A percentile compares a stretch with the other conserved stretches of the same genome.
Evolutionary conservation across 148 eudicot genomes (phyloP).

Genomic region (Vaccinium vitisidaea): DNA sequence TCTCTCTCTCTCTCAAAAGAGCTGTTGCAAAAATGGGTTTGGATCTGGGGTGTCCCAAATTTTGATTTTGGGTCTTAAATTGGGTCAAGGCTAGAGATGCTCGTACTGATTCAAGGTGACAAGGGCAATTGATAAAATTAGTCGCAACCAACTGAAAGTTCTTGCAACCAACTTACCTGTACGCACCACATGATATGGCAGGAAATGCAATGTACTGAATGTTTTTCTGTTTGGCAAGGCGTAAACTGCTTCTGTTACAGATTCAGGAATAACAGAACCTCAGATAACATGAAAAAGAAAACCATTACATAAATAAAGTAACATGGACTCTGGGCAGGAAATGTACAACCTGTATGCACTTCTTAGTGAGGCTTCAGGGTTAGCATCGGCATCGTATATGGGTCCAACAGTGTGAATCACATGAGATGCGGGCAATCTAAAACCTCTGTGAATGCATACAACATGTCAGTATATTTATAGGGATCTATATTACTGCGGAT

Average conservation of each 20-base stretch:
- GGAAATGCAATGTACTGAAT: constrained; percentile 77
- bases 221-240: constrained; percentile 71
- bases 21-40: too few relatives aligned
- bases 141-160: neutral
- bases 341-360: constrained; percentile 59
- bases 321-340: neutral
- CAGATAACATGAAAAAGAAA: neutral
- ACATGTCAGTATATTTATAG: constrained; percentile 7
- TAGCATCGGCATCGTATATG: constrained; percentile 48
- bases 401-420: constrained; percentile 97
- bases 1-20: too few relatives aligned
- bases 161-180: constrained; percentile 41
- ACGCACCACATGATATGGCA: constrained; percentile 90
- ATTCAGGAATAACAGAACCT: neutral
- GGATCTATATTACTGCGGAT: neutral
- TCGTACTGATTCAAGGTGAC: too few relatives aligned
- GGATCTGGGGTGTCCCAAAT: too few relatives aligned
- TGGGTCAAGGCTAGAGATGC: too few relatives aligned
- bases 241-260: constrained; percentile 65
- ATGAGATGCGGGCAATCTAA: constrained; percentile 76
- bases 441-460: constrained; percentile 54
- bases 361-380: constrained; percentile 61
- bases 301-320: neutral
- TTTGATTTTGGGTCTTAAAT: too few relatives aligned
- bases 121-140: too few relatives aligned